A percentile compares a stretch with the other conserved stretches of the same genome.
These are phyloP conservation scores for Kernera saxatilis DNA, from an alignment of 345 rosid species.

Conservation along the genomic window DNA sequence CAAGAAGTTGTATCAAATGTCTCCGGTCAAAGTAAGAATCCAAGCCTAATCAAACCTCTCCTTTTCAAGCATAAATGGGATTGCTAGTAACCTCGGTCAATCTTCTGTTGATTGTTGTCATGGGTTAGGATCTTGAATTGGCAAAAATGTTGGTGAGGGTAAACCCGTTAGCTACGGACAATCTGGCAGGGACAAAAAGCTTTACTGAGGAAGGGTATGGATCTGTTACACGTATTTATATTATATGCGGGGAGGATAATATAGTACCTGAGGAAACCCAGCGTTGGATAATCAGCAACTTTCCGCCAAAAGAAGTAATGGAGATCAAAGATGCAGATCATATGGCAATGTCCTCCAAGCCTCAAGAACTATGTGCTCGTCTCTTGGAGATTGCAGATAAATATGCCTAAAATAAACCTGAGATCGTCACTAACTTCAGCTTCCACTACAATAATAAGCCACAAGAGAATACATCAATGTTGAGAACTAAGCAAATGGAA, in stretches of 20 bases:
- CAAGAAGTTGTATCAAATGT: not conserved
- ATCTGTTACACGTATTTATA: conserved; percentile 19
- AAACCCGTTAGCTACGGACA: conserved; percentile 22
- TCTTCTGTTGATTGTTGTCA: not conserved
- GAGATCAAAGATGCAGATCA: conserved; percentile 35
- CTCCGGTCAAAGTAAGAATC: not conserved
- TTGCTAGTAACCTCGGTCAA: not conserved
- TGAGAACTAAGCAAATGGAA: not conserved
- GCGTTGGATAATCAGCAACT: conserved; percentile 22
- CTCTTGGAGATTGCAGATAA: conserved; percentile 18
- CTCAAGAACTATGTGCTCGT: conserved; percentile 19
- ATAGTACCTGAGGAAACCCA: conserved; percentile 14
- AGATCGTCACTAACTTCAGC: not conserved
- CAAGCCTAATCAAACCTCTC: not conserved
- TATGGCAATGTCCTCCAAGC: conserved; percentile 38
- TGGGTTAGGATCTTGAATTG: conserved; percentile 32
- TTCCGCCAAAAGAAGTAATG: conserved; percentile 22
- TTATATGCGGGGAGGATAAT: conserved; percentile 29
- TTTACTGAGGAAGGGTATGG: conserved; percentile 26
- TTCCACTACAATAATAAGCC: not conserved
- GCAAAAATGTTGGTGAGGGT: conserved; percentile 30
- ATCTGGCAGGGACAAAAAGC: conserved; percentile 20
- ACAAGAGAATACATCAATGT: not conserved
- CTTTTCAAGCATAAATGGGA: no score
- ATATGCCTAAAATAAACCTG: not conserved